These are phyloP conservation scores for Ettlia oleoabundans DNA, from an alignment of 139 green algal species.

Conservation along the genomic window DNA sequence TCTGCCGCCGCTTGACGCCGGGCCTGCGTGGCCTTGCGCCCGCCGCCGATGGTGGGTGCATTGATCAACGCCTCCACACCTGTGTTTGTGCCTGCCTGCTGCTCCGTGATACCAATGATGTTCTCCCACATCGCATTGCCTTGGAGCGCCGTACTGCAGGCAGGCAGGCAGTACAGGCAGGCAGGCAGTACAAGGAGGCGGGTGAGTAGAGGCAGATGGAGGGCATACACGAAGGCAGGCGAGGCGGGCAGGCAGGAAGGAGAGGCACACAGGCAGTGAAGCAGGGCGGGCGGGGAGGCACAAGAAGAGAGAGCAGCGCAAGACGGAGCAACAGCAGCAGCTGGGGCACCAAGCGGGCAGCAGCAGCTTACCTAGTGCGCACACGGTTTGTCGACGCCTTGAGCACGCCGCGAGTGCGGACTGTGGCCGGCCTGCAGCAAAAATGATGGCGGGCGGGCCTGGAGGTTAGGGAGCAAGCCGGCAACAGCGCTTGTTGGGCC, in stretches of 20 bases:
- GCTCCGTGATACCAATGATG: constrained; percentile 75
- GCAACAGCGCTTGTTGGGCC: too few relatives aligned
- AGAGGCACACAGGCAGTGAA: background rate
- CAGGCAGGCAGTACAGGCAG: background rate
- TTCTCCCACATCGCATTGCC: constrained; percentile 85
- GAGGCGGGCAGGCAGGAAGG: background rate
- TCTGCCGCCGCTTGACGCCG: constrained; percentile 68
- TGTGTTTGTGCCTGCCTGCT: constrained; percentile 66
- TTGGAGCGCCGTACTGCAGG: constrained; percentile 73
- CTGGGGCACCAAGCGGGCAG: background rate
- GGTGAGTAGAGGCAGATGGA: too few relatives aligned
- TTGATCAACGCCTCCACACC: constrained; percentile 78
- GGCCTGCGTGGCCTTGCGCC: constrained; percentile 41
- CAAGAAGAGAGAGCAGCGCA: background rate
- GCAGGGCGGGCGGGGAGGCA: background rate
- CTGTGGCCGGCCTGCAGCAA: constrained; percentile 49
- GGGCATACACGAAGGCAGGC: too few relatives aligned
- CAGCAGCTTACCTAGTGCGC: constrained; percentile 66
- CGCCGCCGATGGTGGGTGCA: constrained; percentile 59
- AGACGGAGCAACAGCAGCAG: background rate
- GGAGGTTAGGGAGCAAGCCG: too few relatives aligned
- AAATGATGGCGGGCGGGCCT: too few relatives aligned
- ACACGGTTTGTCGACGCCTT: constrained; percentile 67
- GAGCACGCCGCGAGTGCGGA: constrained; percentile 44
- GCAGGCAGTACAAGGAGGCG: background rate